phyloP scores from a whole-genome alignment of 1,284 basidiomycete genomes.

The Waitea zeae region DNA sequence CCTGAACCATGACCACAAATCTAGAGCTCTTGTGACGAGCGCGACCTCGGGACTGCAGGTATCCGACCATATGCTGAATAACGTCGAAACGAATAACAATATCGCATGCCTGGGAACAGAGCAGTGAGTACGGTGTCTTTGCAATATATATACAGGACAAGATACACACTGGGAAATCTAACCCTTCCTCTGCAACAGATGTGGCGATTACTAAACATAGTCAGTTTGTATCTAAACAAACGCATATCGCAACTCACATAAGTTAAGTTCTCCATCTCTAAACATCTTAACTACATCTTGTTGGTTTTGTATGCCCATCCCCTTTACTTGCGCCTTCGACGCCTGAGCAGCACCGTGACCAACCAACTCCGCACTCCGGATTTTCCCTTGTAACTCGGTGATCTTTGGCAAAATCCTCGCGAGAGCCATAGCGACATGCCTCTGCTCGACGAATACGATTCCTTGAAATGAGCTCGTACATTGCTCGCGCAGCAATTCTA shows the following conservation, averaged over 20 bases:
- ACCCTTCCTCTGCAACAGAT: constrained; percentile 74
- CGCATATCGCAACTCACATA: constrained; percentile 33
- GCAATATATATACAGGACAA: constrained; percentile 7
- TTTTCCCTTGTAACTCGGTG: constrained; percentile 31
- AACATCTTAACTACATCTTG: constrained; percentile 46
- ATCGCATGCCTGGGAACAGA: constrained; percentile 44
- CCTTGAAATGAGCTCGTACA: constrained; percentile 45
- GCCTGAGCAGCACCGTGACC: constrained; percentile 46
- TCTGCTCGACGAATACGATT: constrained; percentile 73
- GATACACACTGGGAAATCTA: constrained; percentile 63
- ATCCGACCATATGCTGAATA: constrained; percentile 63
- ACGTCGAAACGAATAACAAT: constrained; percentile 72
- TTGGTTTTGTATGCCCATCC: constrained; percentile 34
- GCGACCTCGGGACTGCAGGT: constrained; percentile 71
- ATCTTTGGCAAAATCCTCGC: constrained; percentile 43
- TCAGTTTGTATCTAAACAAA: no score
- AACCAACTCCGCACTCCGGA: constrained; percentile 48
- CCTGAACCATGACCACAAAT: constrained; percentile 63
- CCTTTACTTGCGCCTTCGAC: constrained; percentile 22
- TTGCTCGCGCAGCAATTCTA: constrained; percentile 40
- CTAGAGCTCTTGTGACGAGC: constrained; percentile 60
- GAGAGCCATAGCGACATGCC: constrained; percentile 59
- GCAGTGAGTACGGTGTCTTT: no score
- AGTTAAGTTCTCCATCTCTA: constrained; percentile 43
- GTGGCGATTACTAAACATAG: constrained; percentile 55